Conservation (phyloP, 805 yeast species). For the Yarrowia sp. region DNA sequence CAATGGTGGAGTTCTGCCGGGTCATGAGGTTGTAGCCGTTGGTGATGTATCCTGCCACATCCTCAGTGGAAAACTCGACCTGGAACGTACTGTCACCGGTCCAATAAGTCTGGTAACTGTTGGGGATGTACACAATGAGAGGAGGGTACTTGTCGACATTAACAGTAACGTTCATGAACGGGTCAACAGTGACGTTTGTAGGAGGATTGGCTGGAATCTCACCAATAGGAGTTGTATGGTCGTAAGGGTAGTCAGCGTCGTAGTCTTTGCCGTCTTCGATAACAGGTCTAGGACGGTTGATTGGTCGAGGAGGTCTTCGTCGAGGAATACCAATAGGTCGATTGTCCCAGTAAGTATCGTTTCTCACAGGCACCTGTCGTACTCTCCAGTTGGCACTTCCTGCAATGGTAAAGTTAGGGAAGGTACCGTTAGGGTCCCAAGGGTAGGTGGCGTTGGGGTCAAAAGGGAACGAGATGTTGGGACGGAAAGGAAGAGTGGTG, state of each 20-base stretch:
- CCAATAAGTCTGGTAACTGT: constrained; percentile 66
- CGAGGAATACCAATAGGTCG: background rate
- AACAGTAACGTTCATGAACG: constrained; percentile 84
- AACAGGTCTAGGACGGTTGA: constrained; percentile 50
- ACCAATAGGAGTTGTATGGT: constrained; percentile 9
- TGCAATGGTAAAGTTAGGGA: constrained; percentile 43
- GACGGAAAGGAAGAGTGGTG: background rate
- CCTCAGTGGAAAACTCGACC: constrained; percentile 64
- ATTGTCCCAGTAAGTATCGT: background rate
- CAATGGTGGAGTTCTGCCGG: constrained; percentile 71
- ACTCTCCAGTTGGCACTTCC: background rate
- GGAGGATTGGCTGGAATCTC: background rate
- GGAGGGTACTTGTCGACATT: constrained; percentile 63
- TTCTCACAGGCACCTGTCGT: constrained; percentile 1
- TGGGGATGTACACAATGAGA: constrained; percentile 76
- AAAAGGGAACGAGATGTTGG: no score
- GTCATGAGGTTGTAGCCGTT: constrained; percentile 81
- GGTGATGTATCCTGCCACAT: constrained; percentile 64
- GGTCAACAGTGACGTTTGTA: constrained; percentile 49
- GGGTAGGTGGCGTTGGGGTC: no score
- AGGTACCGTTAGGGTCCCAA: background rate
- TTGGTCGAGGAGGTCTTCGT: constrained; percentile 44
- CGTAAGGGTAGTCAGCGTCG: constrained; percentile 1
- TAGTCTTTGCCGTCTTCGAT: constrained; percentile 49
- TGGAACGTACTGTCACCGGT: constrained; percentile 78